Percentiles rank a stretch among this genome's conserved stretches.
Conservation (phyloP, 2,329 filamentous ascomycete genomes). For the Microdochium paspali region DNA sequence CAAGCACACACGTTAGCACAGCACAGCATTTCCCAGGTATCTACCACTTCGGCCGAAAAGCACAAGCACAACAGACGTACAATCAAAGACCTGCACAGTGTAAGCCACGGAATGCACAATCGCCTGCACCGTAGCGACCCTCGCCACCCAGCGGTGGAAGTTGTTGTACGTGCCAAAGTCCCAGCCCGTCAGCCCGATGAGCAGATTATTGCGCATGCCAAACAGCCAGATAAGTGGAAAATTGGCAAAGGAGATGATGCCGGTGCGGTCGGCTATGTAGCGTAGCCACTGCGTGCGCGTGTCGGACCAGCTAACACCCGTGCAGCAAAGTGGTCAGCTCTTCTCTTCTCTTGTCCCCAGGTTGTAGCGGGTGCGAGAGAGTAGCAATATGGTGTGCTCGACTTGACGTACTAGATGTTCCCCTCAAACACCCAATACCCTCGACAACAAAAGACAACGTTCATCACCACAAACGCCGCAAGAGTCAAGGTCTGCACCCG, state of each 20-base stretch:
- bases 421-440: conserved; percentile 26
- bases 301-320: conserved; percentile 26
- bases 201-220: conserved; percentile 54
- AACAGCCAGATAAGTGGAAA: conserved; percentile 59
- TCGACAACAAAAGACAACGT: conserved; percentile 22
- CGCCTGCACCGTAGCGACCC: conserved; percentile 51
- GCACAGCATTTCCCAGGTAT: not conserved
- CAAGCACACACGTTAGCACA: not conserved
- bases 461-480: conserved; percentile 25
- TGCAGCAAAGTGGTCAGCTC: not conserved
- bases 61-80: conserved; percentile 11
- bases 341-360: too few species aligned
- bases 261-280: conserved; percentile 54
- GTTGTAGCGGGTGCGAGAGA: too few species aligned
- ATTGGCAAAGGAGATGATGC: conserved; percentile 54
- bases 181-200: conserved; percentile 61
- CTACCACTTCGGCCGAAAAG: too few species aligned
- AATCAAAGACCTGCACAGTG: conserved; percentile 30
- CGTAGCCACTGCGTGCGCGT: conserved; percentile 29
- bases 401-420: conserved; percentile 27
- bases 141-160: conserved; percentile 58
- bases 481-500: conserved; percentile 32
- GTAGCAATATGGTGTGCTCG: not conserved
- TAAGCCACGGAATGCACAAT: conserved; percentile 55
- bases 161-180: conserved; percentile 57